These are phyloP conservation scores for Fusarium praegraminearum DNA, from an alignment of 2,329 filamentous ascomycete species.

Conservation along the genomic window DNA sequence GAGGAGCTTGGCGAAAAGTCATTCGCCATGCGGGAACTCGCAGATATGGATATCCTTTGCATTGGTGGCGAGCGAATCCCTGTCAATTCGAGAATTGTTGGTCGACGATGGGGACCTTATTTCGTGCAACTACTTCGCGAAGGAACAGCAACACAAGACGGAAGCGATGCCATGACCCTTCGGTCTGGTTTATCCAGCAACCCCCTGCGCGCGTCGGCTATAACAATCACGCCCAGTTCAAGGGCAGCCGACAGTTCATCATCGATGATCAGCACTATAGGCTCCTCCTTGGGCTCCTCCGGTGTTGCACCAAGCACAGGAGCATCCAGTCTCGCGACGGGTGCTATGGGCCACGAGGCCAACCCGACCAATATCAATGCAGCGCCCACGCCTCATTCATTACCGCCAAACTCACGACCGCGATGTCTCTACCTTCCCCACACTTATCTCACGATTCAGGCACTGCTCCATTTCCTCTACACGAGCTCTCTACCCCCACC, in stretches of 20 bases:
- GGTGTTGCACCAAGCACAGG: slow-evolving; percentile 57
- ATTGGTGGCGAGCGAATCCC: slow-evolving; percentile 92
- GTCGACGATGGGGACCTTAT: slow-evolving; percentile 92
- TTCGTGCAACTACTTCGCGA: slow-evolving; percentile 93
- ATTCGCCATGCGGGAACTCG: slow-evolving; percentile 82
- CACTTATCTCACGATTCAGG: slow-evolving; percentile 88
- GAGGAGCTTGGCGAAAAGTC: slow-evolving; percentile 88
- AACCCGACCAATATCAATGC: slow-evolving; percentile 61
- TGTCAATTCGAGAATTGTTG: slow-evolving; percentile 90
- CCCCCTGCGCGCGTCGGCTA: slow-evolving; percentile 79
- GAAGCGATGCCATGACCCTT: slow-evolving; percentile 80
- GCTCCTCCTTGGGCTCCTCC: slow-evolving; percentile 56
- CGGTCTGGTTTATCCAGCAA: slow-evolving; percentile 70
- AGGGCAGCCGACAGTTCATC: slow-evolving; percentile 62
- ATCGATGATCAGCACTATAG: slow-evolving; percentile 61
- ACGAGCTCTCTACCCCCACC: slow-evolving; percentile 86
- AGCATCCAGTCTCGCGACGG: slow-evolving; percentile 58
- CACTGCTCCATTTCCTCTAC: slow-evolving; percentile 92
- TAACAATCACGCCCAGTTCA: slow-evolving; percentile 83
- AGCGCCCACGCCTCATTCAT: slow-evolving; percentile 67
- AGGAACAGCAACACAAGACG: slow-evolving; percentile 77
- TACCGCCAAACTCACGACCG: slow-evolving; percentile 76
- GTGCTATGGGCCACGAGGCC: slow-evolving; percentile 53
- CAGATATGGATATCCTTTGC: slow-evolving; percentile 97
- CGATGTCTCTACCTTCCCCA: slow-evolving; percentile 93